Evolutionary conservation across 2,329 filamentous ascomycete species (phyloP).

Genomic region (Penicillium sp.): DNA sequence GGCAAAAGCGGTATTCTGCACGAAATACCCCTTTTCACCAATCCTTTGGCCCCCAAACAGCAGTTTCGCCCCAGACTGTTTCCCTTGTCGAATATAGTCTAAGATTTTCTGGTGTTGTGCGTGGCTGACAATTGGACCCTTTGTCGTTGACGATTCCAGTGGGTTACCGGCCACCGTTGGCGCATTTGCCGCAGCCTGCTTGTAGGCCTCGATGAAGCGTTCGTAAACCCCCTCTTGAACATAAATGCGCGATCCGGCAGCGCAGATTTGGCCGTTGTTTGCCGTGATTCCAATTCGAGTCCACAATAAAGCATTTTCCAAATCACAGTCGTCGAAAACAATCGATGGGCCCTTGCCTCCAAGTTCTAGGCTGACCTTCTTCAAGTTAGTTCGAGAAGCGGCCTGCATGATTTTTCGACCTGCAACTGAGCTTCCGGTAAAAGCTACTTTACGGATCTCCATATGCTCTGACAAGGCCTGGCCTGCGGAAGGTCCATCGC

Average conservation of each 20-base stretch:
- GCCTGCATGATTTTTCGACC: constrained; percentile 36
- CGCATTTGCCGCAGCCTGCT: constrained; percentile 60
- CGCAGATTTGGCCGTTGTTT: constrained; percentile 40
- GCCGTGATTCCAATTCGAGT: constrained; percentile 32
- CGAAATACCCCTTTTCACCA: constrained; percentile 60
- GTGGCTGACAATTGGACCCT: constrained; percentile 28
- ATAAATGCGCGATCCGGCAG: constrained; percentile 37
- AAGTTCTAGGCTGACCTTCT: constrained; percentile 40
- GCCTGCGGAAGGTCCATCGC: constrained; percentile 64
- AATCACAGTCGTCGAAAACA: constrained; percentile 40
- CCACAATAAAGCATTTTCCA: constrained; percentile 38
- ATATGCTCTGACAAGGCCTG: constrained; percentile 34
- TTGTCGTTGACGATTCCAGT: constrained; percentile 24
- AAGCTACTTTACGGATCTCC: constrained; percentile 37
- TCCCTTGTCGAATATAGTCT: constrained; percentile 28
- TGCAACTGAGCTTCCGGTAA: constrained; percentile 37
- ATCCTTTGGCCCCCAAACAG: constrained; percentile 29
- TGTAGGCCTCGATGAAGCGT: constrained; percentile 36
- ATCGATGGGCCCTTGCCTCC: constrained; percentile 41
- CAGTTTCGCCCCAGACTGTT: constrained; percentile 23
- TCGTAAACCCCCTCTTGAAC: constrained; percentile 39
- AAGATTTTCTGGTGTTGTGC: constrained; percentile 29
- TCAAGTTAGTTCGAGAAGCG: constrained; percentile 36
- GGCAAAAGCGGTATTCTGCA: constrained; percentile 63
- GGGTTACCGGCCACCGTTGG: constrained; percentile 26